A percentile compares a stretch with the other conserved stretches of the same genome.
These are phyloP conservation scores for Macadamia tetraphylla DNA, from an alignment of 164 flowering plant species.

Conservation along the genomic window DNA sequence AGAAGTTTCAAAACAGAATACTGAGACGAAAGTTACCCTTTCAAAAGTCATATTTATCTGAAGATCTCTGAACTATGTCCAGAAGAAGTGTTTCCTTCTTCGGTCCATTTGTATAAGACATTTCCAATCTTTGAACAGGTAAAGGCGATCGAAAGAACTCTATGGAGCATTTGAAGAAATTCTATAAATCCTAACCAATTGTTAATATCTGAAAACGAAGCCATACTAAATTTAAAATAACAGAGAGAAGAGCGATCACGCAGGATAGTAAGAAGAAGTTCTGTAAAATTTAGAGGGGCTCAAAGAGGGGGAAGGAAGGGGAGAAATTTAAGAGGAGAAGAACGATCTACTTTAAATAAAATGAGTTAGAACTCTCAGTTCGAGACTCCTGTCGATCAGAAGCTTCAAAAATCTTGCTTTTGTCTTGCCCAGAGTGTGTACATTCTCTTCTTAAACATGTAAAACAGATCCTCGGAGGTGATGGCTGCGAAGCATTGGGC, in stretches of 20 bases:
- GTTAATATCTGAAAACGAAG: neutral
- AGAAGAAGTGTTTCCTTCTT: slow-evolving; percentile 84
- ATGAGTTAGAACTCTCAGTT: too few relatives aligned
- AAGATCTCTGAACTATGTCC: slow-evolving; percentile 53
- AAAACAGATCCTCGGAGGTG: too few relatives aligned
- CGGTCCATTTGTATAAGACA: slow-evolving; percentile 51
- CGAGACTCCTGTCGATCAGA: too few relatives aligned
- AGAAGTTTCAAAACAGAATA: neutral
- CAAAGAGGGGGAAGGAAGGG: too few relatives aligned
- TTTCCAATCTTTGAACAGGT: slow-evolving; percentile 82
- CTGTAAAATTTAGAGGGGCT: too few relatives aligned
- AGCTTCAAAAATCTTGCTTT: too few relatives aligned
- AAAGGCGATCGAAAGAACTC: slow-evolving; percentile 93
- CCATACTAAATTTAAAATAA: neutral
- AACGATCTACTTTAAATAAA: too few relatives aligned
- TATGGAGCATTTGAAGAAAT: slow-evolving; percentile 55
- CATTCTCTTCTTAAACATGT: too few relatives aligned
- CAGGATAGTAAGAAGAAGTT: too few relatives aligned
- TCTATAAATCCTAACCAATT: slow-evolving; percentile 35
- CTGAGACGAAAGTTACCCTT: slow-evolving; percentile 14
- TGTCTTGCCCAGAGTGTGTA: neutral
- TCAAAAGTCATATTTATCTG: slow-evolving; percentile 33
- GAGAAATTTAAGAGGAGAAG: too few relatives aligned
- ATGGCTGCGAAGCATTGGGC: too few relatives aligned
- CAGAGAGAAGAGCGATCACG: too few relatives aligned